A percentile compares a stretch with the other conserved stretches of the same genome.
Conservation (phyloP, 179 eudicot genomes). For the Gypsophila paniculata region DNA sequence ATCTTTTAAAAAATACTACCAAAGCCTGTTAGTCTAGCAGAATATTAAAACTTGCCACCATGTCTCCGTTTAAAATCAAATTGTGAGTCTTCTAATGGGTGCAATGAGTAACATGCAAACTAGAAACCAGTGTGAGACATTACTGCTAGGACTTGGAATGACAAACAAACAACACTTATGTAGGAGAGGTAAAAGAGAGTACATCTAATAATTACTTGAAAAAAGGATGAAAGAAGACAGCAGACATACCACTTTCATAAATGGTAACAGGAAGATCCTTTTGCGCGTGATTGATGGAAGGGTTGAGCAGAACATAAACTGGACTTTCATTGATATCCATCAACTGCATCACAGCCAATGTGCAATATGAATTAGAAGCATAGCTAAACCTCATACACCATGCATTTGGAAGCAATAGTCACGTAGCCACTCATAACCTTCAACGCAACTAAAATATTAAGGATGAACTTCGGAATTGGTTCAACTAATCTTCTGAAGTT, state of each 20-base stretch:
- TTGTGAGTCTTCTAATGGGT: background rate
- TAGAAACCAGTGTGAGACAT: background rate
- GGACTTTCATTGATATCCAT: slow-evolving; percentile 99
- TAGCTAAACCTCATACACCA: background rate
- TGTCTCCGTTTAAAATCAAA: too few species aligned
- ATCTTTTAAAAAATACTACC: too few species aligned
- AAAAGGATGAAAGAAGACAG: background rate
- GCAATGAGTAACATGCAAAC: background rate
- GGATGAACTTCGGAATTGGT: background rate
- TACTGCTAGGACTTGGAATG: background rate
- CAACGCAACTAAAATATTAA: background rate
- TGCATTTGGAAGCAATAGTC: background rate
- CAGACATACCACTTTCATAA: slow-evolving; percentile 80
- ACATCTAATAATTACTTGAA: background rate
- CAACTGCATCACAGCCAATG: slow-evolving; percentile 47
- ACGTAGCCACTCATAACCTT: background rate
- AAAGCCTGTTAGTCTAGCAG: too few species aligned
- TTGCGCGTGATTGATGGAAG: slow-evolving; percentile 83
- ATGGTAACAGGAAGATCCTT: slow-evolving; percentile 90
- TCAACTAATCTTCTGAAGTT: background rate
- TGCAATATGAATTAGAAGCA: background rate
- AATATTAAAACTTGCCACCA: too few species aligned
- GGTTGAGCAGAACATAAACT: slow-evolving; percentile 85
- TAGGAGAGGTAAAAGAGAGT: background rate
- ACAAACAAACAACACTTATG: background rate